Base-by-base conservation (phyloP, 306 rosid species). In the Lathyrus tuberosus region DNA sequence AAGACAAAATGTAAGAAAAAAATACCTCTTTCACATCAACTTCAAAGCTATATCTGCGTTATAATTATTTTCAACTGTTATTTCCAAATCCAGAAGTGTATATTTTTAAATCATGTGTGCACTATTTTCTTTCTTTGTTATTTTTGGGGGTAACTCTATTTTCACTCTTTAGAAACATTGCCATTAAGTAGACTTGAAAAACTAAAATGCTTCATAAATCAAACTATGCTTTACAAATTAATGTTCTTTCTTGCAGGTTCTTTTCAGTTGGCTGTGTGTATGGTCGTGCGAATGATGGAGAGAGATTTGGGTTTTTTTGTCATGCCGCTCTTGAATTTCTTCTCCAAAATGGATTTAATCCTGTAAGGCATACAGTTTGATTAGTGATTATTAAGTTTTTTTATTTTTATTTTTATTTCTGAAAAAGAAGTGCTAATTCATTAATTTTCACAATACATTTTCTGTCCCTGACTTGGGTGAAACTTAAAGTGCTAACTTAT, bases 251-350 rank as follows among this genome's bases (percentile, higher is more conserved):
- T 22, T 79, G 81, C 95, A 95, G 97, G 66, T 79, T 87, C 71
- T 89, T 95, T 80, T 6, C 26, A 63, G 80, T 56, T 24, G 96
- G 97, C 13, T 84, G 92, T 65, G 77, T 95, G 76, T 95, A 95
- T 83, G 99, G 99, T 62, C 84, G 97, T 76, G 86, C 49, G 51
- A 87, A 95, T 78, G 97, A 95, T 76, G 88, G 80, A 16, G 88
- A 86, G 81, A 87, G 97, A 81, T 95, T 95, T 86, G 97, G 90
- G 30, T 95, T 95, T 66, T 95, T 95, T 77, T 91, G 99, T 79
- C 95, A 89, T 49, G 89, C 97, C 1, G 92, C 99, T 72, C 97
- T 95, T 43, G 99, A 95, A 70, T 95, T 87, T 84, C 88, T 95
- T 48, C 92, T 62, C 73, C 96, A 89, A 76, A 72, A 74, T 40